Conservation (phyloP, 306 rosid genomes). For the Pterocarpus santalinus region DNA sequence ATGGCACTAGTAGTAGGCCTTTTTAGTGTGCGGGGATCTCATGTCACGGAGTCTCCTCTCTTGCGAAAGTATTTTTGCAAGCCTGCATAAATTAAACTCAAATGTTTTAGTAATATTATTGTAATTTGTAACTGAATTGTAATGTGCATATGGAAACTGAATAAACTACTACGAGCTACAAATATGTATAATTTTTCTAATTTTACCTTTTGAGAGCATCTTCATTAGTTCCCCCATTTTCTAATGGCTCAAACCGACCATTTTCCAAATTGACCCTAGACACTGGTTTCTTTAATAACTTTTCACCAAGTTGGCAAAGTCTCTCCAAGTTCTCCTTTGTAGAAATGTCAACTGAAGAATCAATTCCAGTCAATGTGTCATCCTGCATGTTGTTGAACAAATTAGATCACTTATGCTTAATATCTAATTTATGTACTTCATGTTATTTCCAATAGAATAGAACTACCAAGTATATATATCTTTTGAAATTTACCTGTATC, state of each 20-base stretch:
- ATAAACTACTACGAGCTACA: neutral
- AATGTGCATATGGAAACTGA: neutral
- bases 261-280: constrained; percentile 49
- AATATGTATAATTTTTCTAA: neutral
- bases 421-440: too few relatives aligned
- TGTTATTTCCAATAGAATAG: too few relatives aligned
- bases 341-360: constrained; percentile 54
- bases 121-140: neutral
- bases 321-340: constrained; percentile 48
- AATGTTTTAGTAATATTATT: neutral
- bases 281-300: constrained; percentile 51
- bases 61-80: constrained; percentile 53
- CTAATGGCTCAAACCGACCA: constrained; percentile 24
- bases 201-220: constrained; percentile 53
- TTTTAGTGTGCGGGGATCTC: constrained; percentile 47
- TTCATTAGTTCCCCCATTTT: constrained; percentile 51
- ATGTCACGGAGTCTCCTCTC: constrained; percentile 55
- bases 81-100: constrained; percentile 33
- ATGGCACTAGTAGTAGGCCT: neutral
- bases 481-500: constrained; percentile 47
- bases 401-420: constrained; percentile 3
- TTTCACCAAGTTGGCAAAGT: constrained; percentile 49
- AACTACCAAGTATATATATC: too few relatives aligned
- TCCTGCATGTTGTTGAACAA: constrained; percentile 43
- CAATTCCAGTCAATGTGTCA: constrained; percentile 50